Evolutionary conservation across 2,329 filamentous ascomycete genomes (phyloP).

Genomic region (Pseudocercospora musae): DNA sequence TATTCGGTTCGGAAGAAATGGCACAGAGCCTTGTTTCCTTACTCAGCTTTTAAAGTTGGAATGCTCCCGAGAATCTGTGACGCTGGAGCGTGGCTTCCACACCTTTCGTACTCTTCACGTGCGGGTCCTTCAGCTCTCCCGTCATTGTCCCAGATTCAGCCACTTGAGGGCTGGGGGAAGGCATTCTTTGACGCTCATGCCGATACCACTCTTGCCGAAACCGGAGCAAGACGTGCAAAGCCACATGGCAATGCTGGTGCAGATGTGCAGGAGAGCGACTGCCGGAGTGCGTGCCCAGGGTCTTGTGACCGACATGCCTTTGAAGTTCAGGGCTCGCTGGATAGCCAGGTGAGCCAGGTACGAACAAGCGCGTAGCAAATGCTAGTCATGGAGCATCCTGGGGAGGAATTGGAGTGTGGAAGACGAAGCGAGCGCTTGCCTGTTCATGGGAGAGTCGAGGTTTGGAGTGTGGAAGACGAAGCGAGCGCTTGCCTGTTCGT

Average conservation of each 20-base stretch:
- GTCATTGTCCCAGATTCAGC: not conserved
- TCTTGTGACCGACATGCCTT: not conserved
- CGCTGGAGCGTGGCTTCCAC: not conserved
- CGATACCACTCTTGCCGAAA: not conserved
- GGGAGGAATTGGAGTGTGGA: too few relatives aligned
- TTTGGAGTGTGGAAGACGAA: too few relatives aligned
- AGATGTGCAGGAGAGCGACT: constrained; percentile 11
- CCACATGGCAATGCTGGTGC: constrained; percentile 9
- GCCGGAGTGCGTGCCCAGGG: constrained; percentile 4
- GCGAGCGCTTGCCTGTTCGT: too few relatives aligned
- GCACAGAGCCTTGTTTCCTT: not conserved
- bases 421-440: too few relatives aligned
- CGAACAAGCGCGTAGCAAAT: too few relatives aligned
- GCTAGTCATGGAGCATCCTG: too few relatives aligned
- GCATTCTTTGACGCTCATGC: not conserved
- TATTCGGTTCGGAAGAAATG: not conserved
- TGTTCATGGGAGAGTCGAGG: too few relatives aligned
- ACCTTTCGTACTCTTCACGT: not conserved
- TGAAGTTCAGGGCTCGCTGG: not conserved
- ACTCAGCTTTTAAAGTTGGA: not conserved
- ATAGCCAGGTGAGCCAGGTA: too few relatives aligned
- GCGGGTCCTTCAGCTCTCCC: not conserved
- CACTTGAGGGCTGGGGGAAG: not conserved
- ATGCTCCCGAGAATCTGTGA: not conserved
- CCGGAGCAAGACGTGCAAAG: too few relatives aligned